Evolutionary conservation across 2,329 filamentous ascomycete species (phyloP).

Genomic region (Calonectria hongkongensis): DNA sequence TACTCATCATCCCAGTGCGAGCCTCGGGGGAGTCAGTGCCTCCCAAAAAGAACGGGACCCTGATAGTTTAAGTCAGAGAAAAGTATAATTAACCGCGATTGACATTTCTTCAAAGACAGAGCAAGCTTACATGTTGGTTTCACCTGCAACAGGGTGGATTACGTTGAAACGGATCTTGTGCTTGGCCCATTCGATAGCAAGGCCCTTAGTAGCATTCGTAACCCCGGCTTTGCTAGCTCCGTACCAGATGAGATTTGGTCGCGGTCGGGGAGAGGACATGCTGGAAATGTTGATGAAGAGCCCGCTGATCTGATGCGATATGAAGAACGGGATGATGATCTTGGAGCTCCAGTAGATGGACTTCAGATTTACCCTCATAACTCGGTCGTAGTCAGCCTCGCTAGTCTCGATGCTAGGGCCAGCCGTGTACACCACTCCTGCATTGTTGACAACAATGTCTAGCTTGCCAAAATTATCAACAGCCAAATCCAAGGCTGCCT

Average conservation of each 20-base stretch:
- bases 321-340: slow-evolving; percentile 28
- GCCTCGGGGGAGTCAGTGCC: slow-evolving; percentile 24
- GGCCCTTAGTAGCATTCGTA: slow-evolving; percentile 31
- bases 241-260: slow-evolving; percentile 24
- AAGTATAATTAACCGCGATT: too few species aligned
- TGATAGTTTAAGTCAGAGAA: too few species aligned
- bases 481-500: not conserved
- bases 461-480: slow-evolving; percentile 18
- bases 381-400: slow-evolving; percentile 33
- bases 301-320: not conserved
- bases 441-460: slow-evolving; percentile 32
- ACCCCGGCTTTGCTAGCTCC: slow-evolving; percentile 33
- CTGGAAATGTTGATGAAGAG: slow-evolving; percentile 37
- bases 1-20: slow-evolving; percentile 23
- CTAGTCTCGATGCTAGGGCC: slow-evolving; percentile 28
- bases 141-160: slow-evolving; percentile 30
- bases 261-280: slow-evolving; percentile 21
- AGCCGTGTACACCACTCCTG: slow-evolving; percentile 28
- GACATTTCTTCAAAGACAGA: not conserved
- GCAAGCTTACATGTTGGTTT: slow-evolving; percentile 31
- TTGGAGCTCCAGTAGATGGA: slow-evolving; percentile 31
- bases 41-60: slow-evolving; percentile 29
- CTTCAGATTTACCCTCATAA: slow-evolving; percentile 33
- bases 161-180: slow-evolving; percentile 32
- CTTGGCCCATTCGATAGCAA: slow-evolving; percentile 34